A percentile compares a stretch with the other conserved stretches of the same genome.
Conservation (phyloP, 306 rosid genomes). For the Luffa acutangula region DNA sequence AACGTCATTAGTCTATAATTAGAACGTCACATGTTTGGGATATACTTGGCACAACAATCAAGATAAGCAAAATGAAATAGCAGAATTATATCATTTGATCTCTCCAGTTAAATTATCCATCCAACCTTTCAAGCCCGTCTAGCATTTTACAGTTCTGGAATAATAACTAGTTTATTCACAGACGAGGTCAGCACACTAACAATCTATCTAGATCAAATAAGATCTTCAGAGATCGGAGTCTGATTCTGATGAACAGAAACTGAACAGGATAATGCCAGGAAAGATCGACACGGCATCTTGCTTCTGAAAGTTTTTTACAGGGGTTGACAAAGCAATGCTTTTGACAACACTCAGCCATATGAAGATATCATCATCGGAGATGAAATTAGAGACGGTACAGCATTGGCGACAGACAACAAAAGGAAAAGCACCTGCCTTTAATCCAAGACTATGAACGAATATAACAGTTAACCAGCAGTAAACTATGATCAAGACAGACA, state of each 20-base stretch:
- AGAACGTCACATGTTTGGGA: not conserved
- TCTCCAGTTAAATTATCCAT: not conserved
- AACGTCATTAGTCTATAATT: not conserved
- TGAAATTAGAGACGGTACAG: not conserved
- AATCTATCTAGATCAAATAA: not conserved
- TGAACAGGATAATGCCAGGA: not conserved
- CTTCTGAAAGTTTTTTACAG: not conserved
- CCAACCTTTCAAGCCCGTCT: not conserved
- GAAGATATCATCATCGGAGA: not conserved
- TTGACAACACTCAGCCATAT: not conserved
- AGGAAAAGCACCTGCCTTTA: not conserved
- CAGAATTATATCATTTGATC: not conserved
- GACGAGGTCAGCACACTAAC: not conserved
- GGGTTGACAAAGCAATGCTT: not conserved
- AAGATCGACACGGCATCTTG: not conserved
- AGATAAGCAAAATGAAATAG: not conserved
- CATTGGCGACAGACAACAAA: not conserved
- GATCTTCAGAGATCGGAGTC: not conserved
- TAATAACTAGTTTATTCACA: not conserved
- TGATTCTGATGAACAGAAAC: not conserved
- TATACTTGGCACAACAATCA: not conserved
- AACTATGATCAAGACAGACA: not conserved
- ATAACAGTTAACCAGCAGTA: not conserved
- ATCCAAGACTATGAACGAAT: not conserved
- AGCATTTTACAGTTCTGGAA: not conserved